Evolutionary conservation across 441 rosid genomes (phyloP), one percentile per base, ranked within the genome.

Genomic region (Adansonia rubrostipa): DNA sequence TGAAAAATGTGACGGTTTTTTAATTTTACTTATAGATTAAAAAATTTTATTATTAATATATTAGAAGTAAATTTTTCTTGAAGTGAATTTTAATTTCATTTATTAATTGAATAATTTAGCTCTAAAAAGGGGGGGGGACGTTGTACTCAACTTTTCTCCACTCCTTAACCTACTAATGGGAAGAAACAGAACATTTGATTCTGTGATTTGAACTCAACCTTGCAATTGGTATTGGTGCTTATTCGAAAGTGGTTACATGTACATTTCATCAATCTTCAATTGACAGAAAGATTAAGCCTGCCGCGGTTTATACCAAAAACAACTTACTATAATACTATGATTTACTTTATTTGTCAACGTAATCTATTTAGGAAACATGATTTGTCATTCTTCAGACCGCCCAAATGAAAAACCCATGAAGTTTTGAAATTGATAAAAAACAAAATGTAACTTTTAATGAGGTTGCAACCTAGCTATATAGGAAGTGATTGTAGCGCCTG

Each of bases 311-410:
- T 4, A 44, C 33, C 36, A 44, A 67, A 45, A 67, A 24, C 33
- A 67, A 19, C 72, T 45, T 67, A 11, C 72, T 17, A 19, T 44
- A 44, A 60, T 60, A 45, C 1, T 58, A n/a, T 40, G 28, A 66
- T 66, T 42, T 17, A n/a, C 71, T 67, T 67, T 67, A 67, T 67
- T 42, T 67, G 53, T 19, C 53, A 67, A 44, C 44, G 3, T 9
- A 66, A 44, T 42, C 71, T 67, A 7, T 17, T 17, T 44, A 42
- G 50, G 71, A 19, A 67, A 19, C 63, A 19, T 58, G 24, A 17
- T 1, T 19, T 44, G 53, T 44, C 53, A 24, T 24, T 24, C 28
- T 24, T 24, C 28, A 0, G 28, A 24, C 28, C 28, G 1, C 28
- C 28, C 28, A 24, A 24, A 24, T 24, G 28, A 24, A 24, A 24